These are phyloP conservation scores for Mortierella sp. DNA, from an alignment of 371 early-diverging fungal genomes.

Conservation along the genomic window DNA sequence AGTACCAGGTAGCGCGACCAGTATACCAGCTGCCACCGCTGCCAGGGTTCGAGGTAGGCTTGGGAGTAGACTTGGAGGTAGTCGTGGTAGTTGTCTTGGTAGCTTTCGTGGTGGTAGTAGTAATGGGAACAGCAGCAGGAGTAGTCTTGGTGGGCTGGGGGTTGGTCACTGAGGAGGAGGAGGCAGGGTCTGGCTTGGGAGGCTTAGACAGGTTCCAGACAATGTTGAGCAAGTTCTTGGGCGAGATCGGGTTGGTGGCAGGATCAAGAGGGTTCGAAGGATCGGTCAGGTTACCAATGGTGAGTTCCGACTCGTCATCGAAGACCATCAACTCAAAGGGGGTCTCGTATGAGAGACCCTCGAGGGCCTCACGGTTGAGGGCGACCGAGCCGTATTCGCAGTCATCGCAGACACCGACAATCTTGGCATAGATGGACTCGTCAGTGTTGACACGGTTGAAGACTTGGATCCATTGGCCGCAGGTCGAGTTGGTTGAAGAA, in stretches of 20 bases:
- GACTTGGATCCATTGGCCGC: slow-evolving; percentile 51
- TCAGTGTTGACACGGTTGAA: slow-evolving; percentile 36
- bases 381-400: slow-evolving; percentile 47
- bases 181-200: slow-evolving; percentile 9
- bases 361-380: slow-evolving; percentile 13
- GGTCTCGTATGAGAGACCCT: slow-evolving; percentile 19
- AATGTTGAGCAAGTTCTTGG: slow-evolving; percentile 29
- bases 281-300: slow-evolving; percentile 30
- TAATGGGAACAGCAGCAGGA: neutral
- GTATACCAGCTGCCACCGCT: slow-evolving; percentile 26
- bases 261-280: slow-evolving; percentile 15
- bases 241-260: slow-evolving; percentile 27
- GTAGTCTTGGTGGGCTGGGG: slow-evolving; percentile 19
- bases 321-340: slow-evolving; percentile 30
- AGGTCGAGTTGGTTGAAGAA: slow-evolving; percentile 30
- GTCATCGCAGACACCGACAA: slow-evolving; percentile 52
- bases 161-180: neutral
- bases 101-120: neutral
- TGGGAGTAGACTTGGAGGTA: neutral
- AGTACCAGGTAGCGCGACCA: slow-evolving; percentile 51
- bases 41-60: slow-evolving; percentile 18
- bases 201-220: slow-evolving; percentile 29
- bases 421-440: slow-evolving; percentile 25
- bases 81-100: slow-evolving; percentile 12
- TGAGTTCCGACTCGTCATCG: slow-evolving; percentile 23